Evolutionary conservation across 345 rosid species (phyloP).

Genomic region (Brassica cretica): DNA sequence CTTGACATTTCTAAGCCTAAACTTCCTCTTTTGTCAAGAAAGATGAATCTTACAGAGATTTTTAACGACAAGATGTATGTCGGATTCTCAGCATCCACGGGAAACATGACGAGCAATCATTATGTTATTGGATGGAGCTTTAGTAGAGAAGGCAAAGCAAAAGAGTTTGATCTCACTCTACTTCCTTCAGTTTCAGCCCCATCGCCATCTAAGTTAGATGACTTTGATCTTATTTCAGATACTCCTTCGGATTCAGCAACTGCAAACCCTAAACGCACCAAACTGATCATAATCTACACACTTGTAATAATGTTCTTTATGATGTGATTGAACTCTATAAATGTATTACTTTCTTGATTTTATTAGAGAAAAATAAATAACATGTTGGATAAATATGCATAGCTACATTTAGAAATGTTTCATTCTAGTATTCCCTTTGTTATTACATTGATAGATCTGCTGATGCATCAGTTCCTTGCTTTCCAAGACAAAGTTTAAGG

Average conservation of each 20-base stretch:
- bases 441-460: neutral
- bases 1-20: conserved; percentile 39
- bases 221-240: conserved; percentile 12
- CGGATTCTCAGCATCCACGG: conserved; percentile 66
- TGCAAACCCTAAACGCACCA: neutral
- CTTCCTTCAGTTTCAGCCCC: conserved; percentile 47
- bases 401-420: neutral
- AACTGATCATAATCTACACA: conserved; percentile 10
- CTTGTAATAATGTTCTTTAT: conserved; percentile 10
- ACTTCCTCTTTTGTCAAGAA: conserved; percentile 51
- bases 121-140: conserved; percentile 67
- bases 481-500: neutral
- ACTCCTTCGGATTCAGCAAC: conserved; percentile 21
- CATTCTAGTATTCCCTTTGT: conserved; percentile 1
- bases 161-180: conserved; percentile 41
- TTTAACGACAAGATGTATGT: conserved; percentile 47
- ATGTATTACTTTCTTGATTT: conserved; percentile 12
- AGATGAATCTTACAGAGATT: conserved; percentile 44
- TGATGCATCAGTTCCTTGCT: neutral
- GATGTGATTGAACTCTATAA: conserved; percentile 11
- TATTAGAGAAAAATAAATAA: neutral
- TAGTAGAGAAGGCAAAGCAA: conserved; percentile 47
- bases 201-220: conserved; percentile 21
- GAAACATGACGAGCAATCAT: conserved; percentile 43
- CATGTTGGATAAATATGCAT: neutral